Base-by-base conservation (phyloP, 768 basidiomycete species). In the Pleurotus eryngii region DNA sequence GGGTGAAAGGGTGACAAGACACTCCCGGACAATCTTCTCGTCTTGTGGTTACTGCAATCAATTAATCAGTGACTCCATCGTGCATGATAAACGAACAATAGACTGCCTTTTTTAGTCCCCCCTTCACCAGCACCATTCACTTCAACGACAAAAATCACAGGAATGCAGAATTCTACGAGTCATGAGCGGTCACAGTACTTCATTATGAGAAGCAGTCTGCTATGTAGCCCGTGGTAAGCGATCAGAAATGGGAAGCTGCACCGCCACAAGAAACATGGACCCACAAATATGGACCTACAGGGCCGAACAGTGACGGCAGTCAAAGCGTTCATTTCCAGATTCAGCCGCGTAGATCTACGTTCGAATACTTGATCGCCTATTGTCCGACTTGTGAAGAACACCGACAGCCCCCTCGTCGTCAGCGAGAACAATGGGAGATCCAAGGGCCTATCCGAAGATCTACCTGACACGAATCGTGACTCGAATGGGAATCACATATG, bases 241-340 rank as follows among this genome's bases (percentile, higher is more conserved):
- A 42, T 42, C 40, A 6, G 8, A 42, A 26, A 26, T 42, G 63
- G 66, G 68, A 70, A 61, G 62, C 54, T 56, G 59, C 66, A 68
- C 74, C 71, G 74, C 75, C 75, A 76, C 76, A 59, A 73, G 74
- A 77, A 65, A 76, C 70, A 72, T 69, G 66, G 75, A 70, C 68
- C 73, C 65, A 70, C 72, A 76, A 75, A 63, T 66, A 66, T 61
- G 53, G 50, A 54, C 51, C 51, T 38, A 54, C 51, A 54, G 51
- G 51, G 51, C 37, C 51, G 51, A 39, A 4, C 15, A 38, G 39
- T 54, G 51, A 54, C 51, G 51, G 51, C 51, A 54, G 51, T 54
- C 51, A 20, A 54, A 54, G 51, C 18, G 37, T 35, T 37, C 35
- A 38, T 22, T 42, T 43, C 39, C 51, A 54, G 39, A 54, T 54